Percentiles rank a stretch among this genome's conserved stretches.
These are phyloP conservation scores for Anthracocystis walkeri DNA, from an alignment of 1,284 basidiomycete genomes.

Conservation along the genomic window DNA sequence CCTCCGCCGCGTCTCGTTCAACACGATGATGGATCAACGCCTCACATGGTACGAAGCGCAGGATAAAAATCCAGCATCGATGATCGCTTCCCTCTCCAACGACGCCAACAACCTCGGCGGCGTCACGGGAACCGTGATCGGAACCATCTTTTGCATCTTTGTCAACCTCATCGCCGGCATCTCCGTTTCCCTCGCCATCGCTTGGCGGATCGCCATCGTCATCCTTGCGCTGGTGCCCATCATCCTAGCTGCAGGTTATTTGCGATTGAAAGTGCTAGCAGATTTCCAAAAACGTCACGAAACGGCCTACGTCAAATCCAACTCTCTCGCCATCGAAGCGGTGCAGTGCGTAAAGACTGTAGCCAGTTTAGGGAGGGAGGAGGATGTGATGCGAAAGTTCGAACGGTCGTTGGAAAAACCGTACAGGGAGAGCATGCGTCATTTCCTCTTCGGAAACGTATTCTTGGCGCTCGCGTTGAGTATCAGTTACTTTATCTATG, in stretches of 20 bases:
- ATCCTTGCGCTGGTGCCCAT: constrained; percentile 59
- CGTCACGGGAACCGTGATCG: constrained; percentile 58
- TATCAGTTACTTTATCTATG: constrained; percentile 63
- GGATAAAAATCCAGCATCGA: constrained; percentile 39
- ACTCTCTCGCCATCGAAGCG: constrained; percentile 61
- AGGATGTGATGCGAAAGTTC: constrained; percentile 57
- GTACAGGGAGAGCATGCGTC: constrained; percentile 54
- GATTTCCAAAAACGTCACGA: constrained; percentile 63
- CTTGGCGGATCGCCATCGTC: constrained; percentile 61
- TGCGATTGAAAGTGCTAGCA: constrained; percentile 60
- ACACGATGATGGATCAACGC: constrained; percentile 50
- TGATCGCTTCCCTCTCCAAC: constrained; percentile 56
- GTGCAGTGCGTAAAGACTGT: constrained; percentile 59
- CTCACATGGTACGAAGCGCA: constrained; percentile 55
- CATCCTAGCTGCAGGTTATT: constrained; percentile 55
- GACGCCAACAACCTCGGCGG: constrained; percentile 61
- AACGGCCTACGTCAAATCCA: constrained; percentile 57
- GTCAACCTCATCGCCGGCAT: constrained; percentile 61
- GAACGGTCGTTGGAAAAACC: constrained; percentile 44
- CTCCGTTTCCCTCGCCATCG: constrained; percentile 51
- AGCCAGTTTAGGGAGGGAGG: constrained; percentile 53
- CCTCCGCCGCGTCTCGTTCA: constrained; percentile 50
- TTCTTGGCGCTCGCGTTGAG: constrained; percentile 59
- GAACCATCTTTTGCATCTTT: constrained; percentile 62
- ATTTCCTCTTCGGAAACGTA: constrained; percentile 56